phyloP scores from a whole-genome alignment of 768 basidiomycete species.

The Panaeolus cyanescens region DNA sequence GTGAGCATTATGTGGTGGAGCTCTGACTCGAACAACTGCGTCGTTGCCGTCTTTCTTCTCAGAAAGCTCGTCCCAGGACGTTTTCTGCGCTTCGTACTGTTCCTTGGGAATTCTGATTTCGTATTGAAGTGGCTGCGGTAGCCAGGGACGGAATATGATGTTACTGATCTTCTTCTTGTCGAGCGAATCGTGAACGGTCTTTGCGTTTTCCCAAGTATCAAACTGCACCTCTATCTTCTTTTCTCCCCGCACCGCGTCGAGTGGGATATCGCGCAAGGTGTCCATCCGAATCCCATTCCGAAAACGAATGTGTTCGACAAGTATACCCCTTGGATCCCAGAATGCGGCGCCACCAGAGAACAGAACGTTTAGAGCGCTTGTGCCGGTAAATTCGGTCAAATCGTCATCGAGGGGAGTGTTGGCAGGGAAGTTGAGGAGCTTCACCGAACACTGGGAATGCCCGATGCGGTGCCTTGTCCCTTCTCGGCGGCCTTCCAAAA shows the following conservation, averaged over 20 bases:
- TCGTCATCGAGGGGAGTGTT: conserved; percentile 9
- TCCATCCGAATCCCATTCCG: conserved; percentile 15
- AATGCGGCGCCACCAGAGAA: background rate
- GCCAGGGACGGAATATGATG: conserved; percentile 33
- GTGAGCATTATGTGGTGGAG: conserved; percentile 4
- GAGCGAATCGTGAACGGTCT: conserved; percentile 37
- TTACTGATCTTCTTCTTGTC: conserved; percentile 21
- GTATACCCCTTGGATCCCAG: conserved; percentile 9
- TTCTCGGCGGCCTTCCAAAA: background rate
- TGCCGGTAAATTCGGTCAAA: conserved; percentile 29
- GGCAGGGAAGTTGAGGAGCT: conserved; percentile 2
- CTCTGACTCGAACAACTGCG: conserved; percentile 12
- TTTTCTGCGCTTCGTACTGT: conserved; percentile 54
- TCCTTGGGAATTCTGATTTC: conserved; percentile 45
- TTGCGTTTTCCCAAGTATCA: conserved; percentile 48
- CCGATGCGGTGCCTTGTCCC: background rate
- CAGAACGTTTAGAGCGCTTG: conserved; percentile 6
- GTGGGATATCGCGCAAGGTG: conserved; percentile 14
- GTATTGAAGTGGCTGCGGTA: conserved; percentile 54
- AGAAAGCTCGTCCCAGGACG: conserved; percentile 48
- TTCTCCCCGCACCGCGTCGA: conserved; percentile 6
- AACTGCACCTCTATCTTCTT: conserved; percentile 45
- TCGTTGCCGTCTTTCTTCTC: conserved; percentile 34
- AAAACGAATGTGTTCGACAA: conserved; percentile 5
- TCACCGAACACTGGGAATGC: background rate